Percentiles rank a stretch among this genome's conserved stretches.
Conservation (phyloP, 208 protist genomes). For the Trichomonas gallinae region DNA sequence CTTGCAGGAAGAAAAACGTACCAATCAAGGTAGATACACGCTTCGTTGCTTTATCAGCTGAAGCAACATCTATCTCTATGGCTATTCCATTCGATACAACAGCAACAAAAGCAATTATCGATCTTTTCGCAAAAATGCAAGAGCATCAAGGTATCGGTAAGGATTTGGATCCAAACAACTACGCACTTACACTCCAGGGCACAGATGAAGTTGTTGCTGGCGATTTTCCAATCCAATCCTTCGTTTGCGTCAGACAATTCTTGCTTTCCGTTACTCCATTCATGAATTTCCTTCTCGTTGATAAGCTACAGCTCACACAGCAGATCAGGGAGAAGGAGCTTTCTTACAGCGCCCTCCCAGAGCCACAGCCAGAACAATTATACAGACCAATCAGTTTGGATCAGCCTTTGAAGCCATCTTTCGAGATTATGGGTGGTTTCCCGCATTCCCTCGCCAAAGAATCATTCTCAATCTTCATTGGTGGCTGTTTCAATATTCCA, state of each 20-base stretch:
- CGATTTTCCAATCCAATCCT: neutral
- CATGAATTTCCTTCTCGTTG: neutral
- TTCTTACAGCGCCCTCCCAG: neutral
- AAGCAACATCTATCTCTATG: neutral
- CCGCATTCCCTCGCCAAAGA: neutral
- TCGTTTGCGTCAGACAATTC: neutral
- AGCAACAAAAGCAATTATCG: neutral
- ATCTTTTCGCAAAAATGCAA: neutral
- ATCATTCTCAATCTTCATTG: neutral
- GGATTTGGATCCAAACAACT: neutral
- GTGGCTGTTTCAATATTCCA: neutral
- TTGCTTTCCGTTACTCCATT: neutral
- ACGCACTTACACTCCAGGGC: neutral
- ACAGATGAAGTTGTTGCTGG: neutral
- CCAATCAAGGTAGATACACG: neutral
- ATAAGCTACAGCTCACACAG: neutral
- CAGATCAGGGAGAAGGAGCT: neutral
- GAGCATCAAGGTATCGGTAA: neutral
- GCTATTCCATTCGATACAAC: neutral
- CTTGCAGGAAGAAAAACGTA: neutral
- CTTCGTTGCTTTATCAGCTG: neutral
- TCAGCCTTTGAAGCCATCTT: neutral
- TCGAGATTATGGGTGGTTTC: neutral
- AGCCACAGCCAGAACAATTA: neutral
- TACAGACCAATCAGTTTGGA: neutral